Evolutionary conservation across 768 basidiomycete species (phyloP).

Genomic region (Auriscalpium orientale): DNA sequence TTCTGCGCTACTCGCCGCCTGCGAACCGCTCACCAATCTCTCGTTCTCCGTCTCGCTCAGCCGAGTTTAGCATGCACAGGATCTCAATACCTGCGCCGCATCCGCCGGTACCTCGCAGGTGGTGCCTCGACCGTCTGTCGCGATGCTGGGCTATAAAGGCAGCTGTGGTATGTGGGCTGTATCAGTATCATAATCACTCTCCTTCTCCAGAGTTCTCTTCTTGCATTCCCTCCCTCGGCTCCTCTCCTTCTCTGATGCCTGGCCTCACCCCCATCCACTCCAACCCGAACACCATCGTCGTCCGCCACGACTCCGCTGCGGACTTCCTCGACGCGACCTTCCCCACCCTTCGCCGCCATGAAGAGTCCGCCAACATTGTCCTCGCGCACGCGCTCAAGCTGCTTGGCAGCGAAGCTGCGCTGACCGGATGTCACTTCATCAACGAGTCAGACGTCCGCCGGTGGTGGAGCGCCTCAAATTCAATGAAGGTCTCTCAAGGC

Average conservation of each 20-base stretch:
- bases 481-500: conserved; percentile 7
- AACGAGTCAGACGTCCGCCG: conserved; percentile 26
- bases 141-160: not conserved
- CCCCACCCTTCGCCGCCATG: conserved; percentile 35
- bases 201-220: not conserved
- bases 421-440: conserved; percentile 30
- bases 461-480: conserved; percentile 16
- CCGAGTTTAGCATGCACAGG: not conserved
- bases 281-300: conserved; percentile 20
- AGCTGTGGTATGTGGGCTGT: no score
- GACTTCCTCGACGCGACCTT: conserved; percentile 35
- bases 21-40: no score
- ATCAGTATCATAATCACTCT: no score
- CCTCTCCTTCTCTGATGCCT: conserved; percentile 19
- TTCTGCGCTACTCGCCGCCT: no score
- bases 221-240: not conserved
- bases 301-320: conserved; percentile 32
- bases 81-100: not conserved
- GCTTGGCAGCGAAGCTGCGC: conserved; percentile 29
- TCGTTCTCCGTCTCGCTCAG: no score
- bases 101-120: not conserved
- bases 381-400: conserved; percentile 42
- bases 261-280: conserved; percentile 22
- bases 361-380: conserved; percentile 45
- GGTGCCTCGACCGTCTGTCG: not conserved